Evolutionary conservation across 495 filamentous ascomycete species (phyloP).

Genomic region (Corynascus novoguineensis): DNA sequence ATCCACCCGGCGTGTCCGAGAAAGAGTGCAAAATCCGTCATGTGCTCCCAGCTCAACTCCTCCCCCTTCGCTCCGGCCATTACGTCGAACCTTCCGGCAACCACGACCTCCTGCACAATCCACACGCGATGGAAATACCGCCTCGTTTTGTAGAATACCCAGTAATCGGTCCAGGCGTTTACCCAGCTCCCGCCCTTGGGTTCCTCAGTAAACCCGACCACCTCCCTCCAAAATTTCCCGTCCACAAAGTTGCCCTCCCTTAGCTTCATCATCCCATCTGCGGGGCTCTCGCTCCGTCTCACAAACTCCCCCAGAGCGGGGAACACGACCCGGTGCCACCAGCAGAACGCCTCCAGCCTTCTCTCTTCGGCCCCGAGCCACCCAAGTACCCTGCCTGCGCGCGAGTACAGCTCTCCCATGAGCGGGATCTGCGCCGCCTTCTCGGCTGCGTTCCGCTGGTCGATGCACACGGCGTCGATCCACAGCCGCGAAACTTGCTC

Average conservation of each 20-base stretch:
- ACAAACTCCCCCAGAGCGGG: not conserved
- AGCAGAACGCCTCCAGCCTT: constrained; percentile 6
- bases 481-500: constrained; percentile 13
- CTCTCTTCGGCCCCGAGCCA: constrained; percentile 12
- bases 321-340: constrained; percentile 9
- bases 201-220: not conserved
- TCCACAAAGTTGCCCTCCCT: constrained; percentile 8
- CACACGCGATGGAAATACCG: constrained; percentile 16
- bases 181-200: constrained; percentile 2
- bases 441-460: constrained; percentile 22
- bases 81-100: constrained; percentile 3
- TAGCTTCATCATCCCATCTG: not conserved
- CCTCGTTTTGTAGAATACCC: constrained; percentile 12
- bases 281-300: not conserved
- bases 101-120: constrained; percentile 18
- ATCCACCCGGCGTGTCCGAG: constrained; percentile 10
- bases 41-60: constrained; percentile 4
- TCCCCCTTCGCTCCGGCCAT: constrained; percentile 2
- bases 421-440: constrained; percentile 23
- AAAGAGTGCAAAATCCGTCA: constrained; percentile 5
- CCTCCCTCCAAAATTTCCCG: constrained; percentile 9
- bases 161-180: constrained; percentile 6
- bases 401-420: constrained; percentile 28
- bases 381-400: constrained; percentile 13
- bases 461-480: constrained; percentile 27